Evolutionary conservation across 1,284 basidiomycete genomes (phyloP), one percentile per base, ranked within the genome.

Genomic region (Cystobasidiaceae sp.): DNA sequence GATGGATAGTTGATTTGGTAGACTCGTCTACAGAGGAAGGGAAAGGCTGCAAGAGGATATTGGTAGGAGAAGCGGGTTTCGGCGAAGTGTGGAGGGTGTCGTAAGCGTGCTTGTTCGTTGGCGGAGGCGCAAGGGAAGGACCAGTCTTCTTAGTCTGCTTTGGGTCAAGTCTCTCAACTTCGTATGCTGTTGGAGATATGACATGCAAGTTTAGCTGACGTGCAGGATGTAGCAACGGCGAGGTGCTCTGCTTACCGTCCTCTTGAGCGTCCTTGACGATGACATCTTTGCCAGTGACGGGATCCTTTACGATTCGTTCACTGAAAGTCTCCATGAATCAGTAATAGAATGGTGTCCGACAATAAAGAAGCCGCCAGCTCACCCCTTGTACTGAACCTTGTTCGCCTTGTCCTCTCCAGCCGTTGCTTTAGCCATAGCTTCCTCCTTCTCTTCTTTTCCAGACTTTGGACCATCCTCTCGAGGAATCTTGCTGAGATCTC

Each of bases 261-360:
- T 81, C 78, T 49, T 81, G 77, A 5, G 81, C 80, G 70, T 84
- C 82, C 66, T 81, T 80, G 72, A 85, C 82, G 58, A 82, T 77
- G 43, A 85, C 83, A 30, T 81, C 77, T 13, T 74, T 73, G 0
- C 81, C 83, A 0, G 84, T 86, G 51, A 81, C 80, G 11, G 85
- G 84, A 70, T 86, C 84, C 64, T 79, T 78, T 27, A 84, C 84
- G 41, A 79, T 78, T 34, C 80, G 74, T 63, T 80, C 76, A 25
- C 81, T 81, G 62, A 79, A 73, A 43, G n/a, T 7, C 5, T 13
- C 9, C 32, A 55, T n/a, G n/a, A n/a, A n/a, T n/a, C n/a, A n/a
- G n/a, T n/a, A n/a, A n/a, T n/a, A n/a, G n/a, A n/a, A n/a, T n/a
- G n/a, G n/a, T n/a, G n/a, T n/a, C n/a, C n/a, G n/a, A n/a, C n/a